Conservation (phyloP, 2,329 filamentous ascomycete species). For the Talaromyces albobiverticillius region DNA sequence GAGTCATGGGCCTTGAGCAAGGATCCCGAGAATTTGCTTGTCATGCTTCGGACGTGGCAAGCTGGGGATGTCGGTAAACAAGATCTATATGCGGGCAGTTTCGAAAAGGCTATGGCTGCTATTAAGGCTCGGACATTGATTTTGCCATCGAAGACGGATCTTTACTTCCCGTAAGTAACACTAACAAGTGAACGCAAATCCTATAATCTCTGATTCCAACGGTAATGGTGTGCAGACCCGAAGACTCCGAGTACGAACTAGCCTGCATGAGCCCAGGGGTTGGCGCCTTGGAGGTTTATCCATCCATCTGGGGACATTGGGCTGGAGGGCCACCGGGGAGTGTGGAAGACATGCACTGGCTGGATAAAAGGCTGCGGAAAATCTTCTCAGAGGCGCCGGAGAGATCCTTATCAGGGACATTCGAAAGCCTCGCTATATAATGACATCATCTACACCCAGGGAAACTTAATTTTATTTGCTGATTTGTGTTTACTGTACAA, state of each 20-base stretch:
- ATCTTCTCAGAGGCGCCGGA: background rate
- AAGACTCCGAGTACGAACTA: slow-evolving; percentile 75
- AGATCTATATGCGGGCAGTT: slow-evolving; percentile 65
- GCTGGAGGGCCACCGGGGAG: slow-evolving; percentile 69
- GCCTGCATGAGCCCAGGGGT: slow-evolving; percentile 58
- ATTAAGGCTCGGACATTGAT: slow-evolving; percentile 73
- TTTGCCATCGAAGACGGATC: slow-evolving; percentile 68
- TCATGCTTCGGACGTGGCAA: slow-evolving; percentile 79
- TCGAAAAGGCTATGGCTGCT: slow-evolving; percentile 61
- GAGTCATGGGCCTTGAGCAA: slow-evolving; percentile 60
- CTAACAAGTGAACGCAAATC: background rate
- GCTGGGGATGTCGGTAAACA: slow-evolving; percentile 67
- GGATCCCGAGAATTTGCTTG: slow-evolving; percentile 71
- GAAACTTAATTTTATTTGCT: too few species aligned
- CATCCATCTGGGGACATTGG: slow-evolving; percentile 66
- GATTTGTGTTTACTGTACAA: too few species aligned
- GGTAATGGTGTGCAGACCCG: slow-evolving; percentile 50
- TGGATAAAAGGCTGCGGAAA: slow-evolving; percentile 50
- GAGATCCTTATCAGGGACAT: too few species aligned
- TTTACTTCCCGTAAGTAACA: slow-evolving; percentile 68
- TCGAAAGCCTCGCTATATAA: too few species aligned
- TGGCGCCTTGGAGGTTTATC: slow-evolving; percentile 54
- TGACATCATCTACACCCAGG: too few species aligned
- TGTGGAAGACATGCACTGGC: slow-evolving; percentile 68
- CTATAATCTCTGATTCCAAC: slow-evolving; percentile 10